A percentile compares a stretch with the other conserved stretches of the same genome.
phyloP scores from a whole-genome alignment of 2,329 filamentous ascomycete genomes.

The Claviceps fusiformis region DNA sequence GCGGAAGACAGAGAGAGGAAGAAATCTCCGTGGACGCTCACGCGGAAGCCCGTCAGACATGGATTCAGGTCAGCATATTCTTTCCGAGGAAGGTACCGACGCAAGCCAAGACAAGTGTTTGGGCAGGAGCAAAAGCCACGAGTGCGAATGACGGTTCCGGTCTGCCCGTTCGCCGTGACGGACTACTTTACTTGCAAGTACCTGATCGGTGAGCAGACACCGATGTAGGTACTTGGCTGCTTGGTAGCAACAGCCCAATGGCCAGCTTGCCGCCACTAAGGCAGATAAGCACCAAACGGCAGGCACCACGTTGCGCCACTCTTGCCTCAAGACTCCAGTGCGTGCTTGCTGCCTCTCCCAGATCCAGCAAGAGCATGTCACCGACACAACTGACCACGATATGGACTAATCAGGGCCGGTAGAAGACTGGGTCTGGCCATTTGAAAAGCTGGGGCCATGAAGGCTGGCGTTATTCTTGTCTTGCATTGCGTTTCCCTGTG shows the following conservation, averaged over 20 bases:
- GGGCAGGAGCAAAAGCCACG: not conserved
- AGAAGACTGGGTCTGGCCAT: not conserved
- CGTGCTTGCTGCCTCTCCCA: not conserved
- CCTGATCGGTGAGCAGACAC: too few relatives aligned
- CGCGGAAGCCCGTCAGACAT: not conserved
- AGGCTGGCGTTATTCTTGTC: not conserved
- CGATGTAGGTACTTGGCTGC: too few relatives aligned
- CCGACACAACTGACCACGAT: too few relatives aligned
- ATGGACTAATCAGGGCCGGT: not conserved
- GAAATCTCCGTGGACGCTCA: not conserved
- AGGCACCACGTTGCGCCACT: too few relatives aligned
- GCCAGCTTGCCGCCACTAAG: too few relatives aligned
- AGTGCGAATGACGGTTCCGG: too few relatives aligned
- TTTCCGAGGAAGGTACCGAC: not conserved
- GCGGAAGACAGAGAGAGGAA: not conserved
- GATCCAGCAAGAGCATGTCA: not conserved
- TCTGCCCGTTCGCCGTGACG: too few relatives aligned
- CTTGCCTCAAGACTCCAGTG: too few relatives aligned
- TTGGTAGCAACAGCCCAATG: too few relatives aligned
- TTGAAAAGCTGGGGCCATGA: not conserved
- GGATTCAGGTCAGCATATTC: not conserved
- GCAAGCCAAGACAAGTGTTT: not conserved
- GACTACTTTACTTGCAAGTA: too few relatives aligned
- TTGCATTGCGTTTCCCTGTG: not conserved
- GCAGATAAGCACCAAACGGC: too few relatives aligned